Conservation (phyloP, 1,284 basidiomycete species). For the Ustilago shanxiensis region DNA sequence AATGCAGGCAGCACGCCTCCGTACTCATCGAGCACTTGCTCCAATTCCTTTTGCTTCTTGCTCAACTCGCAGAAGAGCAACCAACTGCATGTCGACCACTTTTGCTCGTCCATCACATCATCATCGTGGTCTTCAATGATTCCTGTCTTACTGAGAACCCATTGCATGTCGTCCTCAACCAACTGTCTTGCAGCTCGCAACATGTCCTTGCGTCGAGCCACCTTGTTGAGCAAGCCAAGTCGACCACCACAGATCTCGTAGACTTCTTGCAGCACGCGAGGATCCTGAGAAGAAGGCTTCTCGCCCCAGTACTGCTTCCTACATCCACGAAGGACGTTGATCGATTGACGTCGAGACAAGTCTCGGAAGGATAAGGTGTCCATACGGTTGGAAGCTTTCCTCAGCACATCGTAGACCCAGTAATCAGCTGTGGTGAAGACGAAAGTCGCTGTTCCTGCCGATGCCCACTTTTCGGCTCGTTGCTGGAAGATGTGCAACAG, state of each 20-base stretch:
- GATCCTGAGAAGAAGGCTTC: conserved; percentile 45
- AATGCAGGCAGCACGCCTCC: conserved; percentile 41
- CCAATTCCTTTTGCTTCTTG: conserved; percentile 59
- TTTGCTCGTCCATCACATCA: conserved; percentile 68
- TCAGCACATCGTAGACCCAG: conserved; percentile 60
- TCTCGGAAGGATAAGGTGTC: conserved; percentile 65
- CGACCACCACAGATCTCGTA: conserved; percentile 64
- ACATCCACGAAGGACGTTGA: conserved; percentile 58
- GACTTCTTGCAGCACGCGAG: conserved; percentile 54
- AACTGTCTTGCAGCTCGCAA: conserved; percentile 56
- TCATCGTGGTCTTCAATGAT: conserved; percentile 68
- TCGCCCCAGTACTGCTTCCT: conserved; percentile 63
- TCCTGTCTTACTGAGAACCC: conserved; percentile 66
- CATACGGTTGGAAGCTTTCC: conserved; percentile 64
- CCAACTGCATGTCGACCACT: conserved; percentile 68
- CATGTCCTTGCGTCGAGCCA: conserved; percentile 58
- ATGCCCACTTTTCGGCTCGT: conserved; percentile 65
- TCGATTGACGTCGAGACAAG: conserved; percentile 54
- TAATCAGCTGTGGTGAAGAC: conserved; percentile 64
- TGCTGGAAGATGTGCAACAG: conserved; percentile 65
- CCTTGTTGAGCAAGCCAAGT: conserved; percentile 60
- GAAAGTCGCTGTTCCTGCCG: conserved; percentile 61
- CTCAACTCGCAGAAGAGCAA: conserved; percentile 61
- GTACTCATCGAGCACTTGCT: conserved; percentile 43
- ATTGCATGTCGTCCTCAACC: conserved; percentile 65